Percentiles rank a stretch among this genome's conserved stretches.
Conservation (phyloP, 208 protist genomes). For the Leishmania guyanensis region DNA sequence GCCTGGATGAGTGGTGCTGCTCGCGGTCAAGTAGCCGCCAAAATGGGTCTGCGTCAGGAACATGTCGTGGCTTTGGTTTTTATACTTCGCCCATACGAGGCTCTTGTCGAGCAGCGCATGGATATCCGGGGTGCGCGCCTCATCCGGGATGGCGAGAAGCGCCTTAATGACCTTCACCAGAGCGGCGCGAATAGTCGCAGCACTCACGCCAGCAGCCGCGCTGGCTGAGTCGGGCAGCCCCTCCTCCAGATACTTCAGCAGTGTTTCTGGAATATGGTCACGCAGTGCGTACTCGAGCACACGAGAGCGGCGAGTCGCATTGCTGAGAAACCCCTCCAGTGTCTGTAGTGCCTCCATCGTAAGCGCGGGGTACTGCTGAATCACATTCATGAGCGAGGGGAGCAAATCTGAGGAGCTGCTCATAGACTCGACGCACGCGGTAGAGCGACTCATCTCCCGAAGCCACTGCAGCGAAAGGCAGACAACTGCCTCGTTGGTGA, state of each 20-base stretch:
- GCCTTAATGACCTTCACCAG: constrained; percentile 89
- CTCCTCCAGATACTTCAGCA: constrained; percentile 68
- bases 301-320: constrained; percentile 33
- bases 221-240: constrained; percentile 44
- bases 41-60: constrained; percentile 74
- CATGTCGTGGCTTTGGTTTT: constrained; percentile 91
- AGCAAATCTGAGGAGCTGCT: constrained; percentile 47
- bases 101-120: constrained; percentile 57
- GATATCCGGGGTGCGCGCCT: constrained; percentile 37
- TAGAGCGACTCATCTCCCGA: constrained; percentile 57
- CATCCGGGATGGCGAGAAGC: constrained; percentile 54
- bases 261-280: constrained; percentile 48
- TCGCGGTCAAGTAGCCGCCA: constrained; percentile 66
- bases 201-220: constrained; percentile 33
- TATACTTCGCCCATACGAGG: constrained; percentile 85
- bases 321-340: constrained; percentile 59
- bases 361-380: constrained; percentile 23
- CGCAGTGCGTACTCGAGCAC: constrained; percentile 37
- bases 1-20: background rate
- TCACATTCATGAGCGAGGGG: constrained; percentile 40
- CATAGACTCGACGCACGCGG: constrained; percentile 63
- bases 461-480: constrained; percentile 50
- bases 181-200: constrained; percentile 76
- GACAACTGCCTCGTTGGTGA: constrained; percentile 9
- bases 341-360: constrained; percentile 57